Evolutionary conservation across 306 rosid genomes (phyloP).

Genomic region (Cucurbita pepo): DNA sequence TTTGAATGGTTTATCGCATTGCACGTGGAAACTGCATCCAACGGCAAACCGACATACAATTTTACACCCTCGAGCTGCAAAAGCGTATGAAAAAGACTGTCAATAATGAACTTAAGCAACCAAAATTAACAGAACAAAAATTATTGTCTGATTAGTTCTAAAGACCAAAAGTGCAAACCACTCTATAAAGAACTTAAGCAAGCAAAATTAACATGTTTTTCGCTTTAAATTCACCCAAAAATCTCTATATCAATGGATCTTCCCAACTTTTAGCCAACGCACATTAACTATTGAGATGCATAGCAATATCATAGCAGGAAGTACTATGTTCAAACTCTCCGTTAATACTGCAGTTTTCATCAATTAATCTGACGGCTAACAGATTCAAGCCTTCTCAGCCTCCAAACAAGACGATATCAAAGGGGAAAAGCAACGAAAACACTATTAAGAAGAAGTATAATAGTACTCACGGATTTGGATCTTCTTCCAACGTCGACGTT

Average conservation of each 20-base stretch:
- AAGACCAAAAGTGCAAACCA: too few species aligned
- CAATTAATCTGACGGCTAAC: background rate
- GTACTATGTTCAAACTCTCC: background rate
- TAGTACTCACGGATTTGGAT: constrained; percentile 37
- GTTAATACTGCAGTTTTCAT: background rate
- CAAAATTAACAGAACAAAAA: background rate
- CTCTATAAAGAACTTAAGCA: too few species aligned
- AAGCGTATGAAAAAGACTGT: background rate
- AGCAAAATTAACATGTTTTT: background rate
- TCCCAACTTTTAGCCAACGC: background rate
- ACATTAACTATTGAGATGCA: background rate
- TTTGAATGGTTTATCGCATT: constrained; percentile 26
- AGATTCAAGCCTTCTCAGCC: background rate
- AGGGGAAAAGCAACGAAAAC: background rate
- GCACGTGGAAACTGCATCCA: constrained; percentile 34
- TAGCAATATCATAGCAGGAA: background rate
- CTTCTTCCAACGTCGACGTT: constrained; percentile 13
- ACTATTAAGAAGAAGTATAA: background rate
- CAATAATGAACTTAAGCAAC: background rate
- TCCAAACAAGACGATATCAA: constrained; percentile 8
- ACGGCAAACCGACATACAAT: constrained; percentile 37
- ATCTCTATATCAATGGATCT: background rate
- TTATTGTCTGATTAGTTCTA: too few species aligned
- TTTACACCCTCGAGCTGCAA: constrained; percentile 9
- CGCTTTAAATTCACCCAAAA: background rate